phyloP scores from a whole-genome alignment of 805 yeast genomes.

The Saccharomycopsis capsularis region DNA sequence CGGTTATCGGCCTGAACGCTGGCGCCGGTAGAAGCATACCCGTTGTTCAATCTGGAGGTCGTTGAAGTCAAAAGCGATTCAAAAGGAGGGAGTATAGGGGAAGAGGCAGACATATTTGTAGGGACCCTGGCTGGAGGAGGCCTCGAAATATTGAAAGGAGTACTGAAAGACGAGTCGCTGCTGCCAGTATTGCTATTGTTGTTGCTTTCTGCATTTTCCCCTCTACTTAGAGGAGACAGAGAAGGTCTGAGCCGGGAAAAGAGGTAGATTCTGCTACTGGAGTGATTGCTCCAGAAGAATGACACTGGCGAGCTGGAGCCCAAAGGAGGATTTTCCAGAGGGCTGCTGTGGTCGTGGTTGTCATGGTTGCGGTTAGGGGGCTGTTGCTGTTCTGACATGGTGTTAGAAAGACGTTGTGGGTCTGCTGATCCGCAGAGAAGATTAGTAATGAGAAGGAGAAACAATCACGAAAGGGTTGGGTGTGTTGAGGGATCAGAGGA shows the following conservation, averaged over 20 bases:
- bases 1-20: not conserved
- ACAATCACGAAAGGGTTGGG: no score
- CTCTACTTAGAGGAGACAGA: not conserved
- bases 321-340: not conserved
- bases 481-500: no score
- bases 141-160: no score
- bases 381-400: no score
- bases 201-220: not conserved
- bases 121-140: not conserved
- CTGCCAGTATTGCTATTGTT: not conserved
- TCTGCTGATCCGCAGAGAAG: no score
- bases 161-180: no score
- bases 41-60: not conserved
- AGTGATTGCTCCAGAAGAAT: conserved; percentile 3
- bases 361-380: no score
- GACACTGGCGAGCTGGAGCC: not conserved
- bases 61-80: not conserved
- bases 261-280: not conserved
- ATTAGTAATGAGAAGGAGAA: no score
- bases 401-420: no score
- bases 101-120: not conserved
- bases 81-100: not conserved
- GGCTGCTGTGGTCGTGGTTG: not conserved
- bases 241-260: not conserved
- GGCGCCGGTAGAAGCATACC: not conserved